Base-by-base conservation (phyloP, 805 yeast species). In the Pichia cabralensis region DNA sequence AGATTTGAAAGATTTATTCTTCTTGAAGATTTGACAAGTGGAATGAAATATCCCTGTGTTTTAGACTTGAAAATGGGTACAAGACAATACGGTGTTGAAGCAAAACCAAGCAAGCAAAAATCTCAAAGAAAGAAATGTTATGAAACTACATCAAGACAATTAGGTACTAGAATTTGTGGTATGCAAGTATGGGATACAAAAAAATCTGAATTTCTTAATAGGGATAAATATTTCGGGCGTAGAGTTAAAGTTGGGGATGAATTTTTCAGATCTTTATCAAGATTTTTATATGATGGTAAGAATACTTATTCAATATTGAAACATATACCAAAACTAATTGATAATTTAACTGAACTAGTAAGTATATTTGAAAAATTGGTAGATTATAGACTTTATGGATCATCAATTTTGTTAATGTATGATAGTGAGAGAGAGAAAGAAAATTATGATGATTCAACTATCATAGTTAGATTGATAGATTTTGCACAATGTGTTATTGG, bases 61-160 rank as follows among this genome's bases (percentile, higher is more conserved):
- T 61, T 92, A 32, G 99, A 92, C 58, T 64, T 92, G 47, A 92
- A 92, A 53, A 92, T 92, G 97, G 99, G 99, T 1, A 89, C 99
- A 0, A 68, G 99, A 39, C 99, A 92, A 58, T 92, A 92, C 50
- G 98, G 99, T 8, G 80, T 89, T n/a, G 95, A 86, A 43, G 96
- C 97, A 0, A 66, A 68, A 6, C 55, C 60, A 11, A 60, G 74
- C 31, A 92, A 92, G 57, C 80, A 76, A 50, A 53, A 61, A 31
- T 83, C 95, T 1, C 98, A 92, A 60, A 61, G 83, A 22, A 65
- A 66, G 35, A 92, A 92, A 58, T 92, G 99, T 56, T 61, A 68
- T 3, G 58, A 64, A 36, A 89, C 97, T 0, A 89, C 97, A 0
- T 78, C 92, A 2, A 63, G 85, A 28, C 60, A 64, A 39, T 65